Conservation (phyloP, 352 stramenopile species). For the Globisporangium orthogonon region DNA sequence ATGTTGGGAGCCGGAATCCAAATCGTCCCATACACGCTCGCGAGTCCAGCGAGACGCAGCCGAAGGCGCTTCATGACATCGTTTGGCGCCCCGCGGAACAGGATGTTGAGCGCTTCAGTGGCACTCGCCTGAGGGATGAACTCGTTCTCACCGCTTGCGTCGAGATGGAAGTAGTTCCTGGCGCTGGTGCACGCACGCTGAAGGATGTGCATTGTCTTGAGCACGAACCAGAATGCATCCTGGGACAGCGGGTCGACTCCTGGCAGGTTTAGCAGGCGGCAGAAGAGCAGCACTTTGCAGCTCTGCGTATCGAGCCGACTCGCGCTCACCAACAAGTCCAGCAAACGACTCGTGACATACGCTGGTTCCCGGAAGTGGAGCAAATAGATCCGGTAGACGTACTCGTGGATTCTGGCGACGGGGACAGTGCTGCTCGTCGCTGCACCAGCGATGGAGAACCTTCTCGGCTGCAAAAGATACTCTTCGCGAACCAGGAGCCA, state of each 20-base stretch:
- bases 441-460: slow-evolving; percentile 9
- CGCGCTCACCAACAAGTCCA: slow-evolving; percentile 39
- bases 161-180: slow-evolving; percentile 38
- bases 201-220: slow-evolving; percentile 40
- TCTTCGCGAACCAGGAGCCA: slow-evolving; percentile 34
- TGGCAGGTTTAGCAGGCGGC: slow-evolving; percentile 27
- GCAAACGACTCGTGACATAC: slow-evolving; percentile 29
- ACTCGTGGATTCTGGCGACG: slow-evolving; percentile 27
- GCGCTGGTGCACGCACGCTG: slow-evolving; percentile 29
- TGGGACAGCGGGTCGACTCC: slow-evolving; percentile 27
- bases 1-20: slow-evolving; percentile 48
- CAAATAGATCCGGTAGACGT: slow-evolving; percentile 46
- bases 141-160: slow-evolving; percentile 36
- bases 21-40: slow-evolving; percentile 43
- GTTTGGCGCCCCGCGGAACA: slow-evolving; percentile 26
- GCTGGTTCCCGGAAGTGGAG: slow-evolving; percentile 31
- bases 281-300: slow-evolving; percentile 50
- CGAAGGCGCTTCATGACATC: slow-evolving; percentile 39
- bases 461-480: slow-evolving; percentile 14
- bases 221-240: slow-evolving; percentile 47
- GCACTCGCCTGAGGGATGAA: slow-evolving; percentile 38
- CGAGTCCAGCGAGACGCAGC: slow-evolving; percentile 30
- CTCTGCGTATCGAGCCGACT: slow-evolving; percentile 49
- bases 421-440: slow-evolving; percentile 12
- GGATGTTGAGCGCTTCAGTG: slow-evolving; percentile 26